Evolutionary conservation across 1,139 yeast genomes (phyloP).

Genomic region (Candida frijolesensis): DNA sequence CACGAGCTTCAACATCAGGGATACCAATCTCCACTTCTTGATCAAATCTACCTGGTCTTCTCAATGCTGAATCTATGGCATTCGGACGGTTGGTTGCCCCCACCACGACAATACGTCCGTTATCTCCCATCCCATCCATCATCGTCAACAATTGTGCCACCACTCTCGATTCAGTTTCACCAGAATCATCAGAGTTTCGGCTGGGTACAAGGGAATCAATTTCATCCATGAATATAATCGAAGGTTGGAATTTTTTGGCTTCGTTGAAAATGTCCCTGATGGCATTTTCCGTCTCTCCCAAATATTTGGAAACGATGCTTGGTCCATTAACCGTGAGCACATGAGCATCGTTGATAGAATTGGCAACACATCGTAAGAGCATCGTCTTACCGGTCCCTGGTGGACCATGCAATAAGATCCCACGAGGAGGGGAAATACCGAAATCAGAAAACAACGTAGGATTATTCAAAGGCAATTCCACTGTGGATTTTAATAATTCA

Average conservation of each 20-base stretch:
- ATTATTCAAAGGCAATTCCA: constrained; percentile 77
- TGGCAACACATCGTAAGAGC: constrained; percentile 82
- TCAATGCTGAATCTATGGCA: constrained; percentile 60
- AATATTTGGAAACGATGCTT: constrained; percentile 84
- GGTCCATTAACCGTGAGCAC: constrained; percentile 88
- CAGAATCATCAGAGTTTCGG: constrained; percentile 78
- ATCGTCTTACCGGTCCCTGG: constrained; percentile 98
- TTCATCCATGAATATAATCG: constrained; percentile 87
- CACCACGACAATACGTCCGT: constrained; percentile 71
- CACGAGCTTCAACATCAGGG: constrained; percentile 70
- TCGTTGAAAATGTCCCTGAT: constrained; percentile 81
- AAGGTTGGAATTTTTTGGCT: constrained; percentile 82
- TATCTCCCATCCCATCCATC: constrained; percentile 85
- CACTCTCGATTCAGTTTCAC: constrained; percentile 86
- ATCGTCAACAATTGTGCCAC: constrained; percentile 85
- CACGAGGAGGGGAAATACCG: constrained; percentile 91
- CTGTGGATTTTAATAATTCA: constrained; percentile 59
- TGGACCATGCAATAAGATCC: constrained; percentile 89
- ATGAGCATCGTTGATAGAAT: constrained; percentile 64
- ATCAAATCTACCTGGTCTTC: constrained; percentile 79
- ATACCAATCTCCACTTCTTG: constrained; percentile 81
- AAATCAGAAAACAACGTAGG: constrained; percentile 80
- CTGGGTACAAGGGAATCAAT: constrained; percentile 89
- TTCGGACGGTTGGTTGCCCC: constrained; percentile 85
- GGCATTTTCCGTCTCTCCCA: constrained; percentile 91